A percentile compares a stretch with the other conserved stretches of the same genome.
These are phyloP conservation scores for Pseudotulostoma volvatum DNA, from an alignment of 495 filamentous ascomycete species.

Conservation along the genomic window DNA sequence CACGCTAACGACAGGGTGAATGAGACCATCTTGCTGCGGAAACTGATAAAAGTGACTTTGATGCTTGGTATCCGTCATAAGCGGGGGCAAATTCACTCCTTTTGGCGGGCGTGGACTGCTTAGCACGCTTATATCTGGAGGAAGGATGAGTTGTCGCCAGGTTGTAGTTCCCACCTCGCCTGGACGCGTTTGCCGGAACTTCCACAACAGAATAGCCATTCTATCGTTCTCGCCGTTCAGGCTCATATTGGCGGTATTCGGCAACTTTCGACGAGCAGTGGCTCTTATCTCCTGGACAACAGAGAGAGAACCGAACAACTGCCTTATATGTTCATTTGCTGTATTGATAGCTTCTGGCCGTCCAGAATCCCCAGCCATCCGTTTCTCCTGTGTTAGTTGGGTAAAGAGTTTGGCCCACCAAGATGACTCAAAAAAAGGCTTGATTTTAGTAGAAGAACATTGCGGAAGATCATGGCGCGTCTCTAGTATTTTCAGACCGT, in stretches of 20 bases:
- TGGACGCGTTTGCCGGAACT: slow-evolving; percentile 30
- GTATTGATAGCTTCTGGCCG: slow-evolving; percentile 18
- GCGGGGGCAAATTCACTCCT: slow-evolving; percentile 25
- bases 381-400: slow-evolving; percentile 23
- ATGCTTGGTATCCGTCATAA: slow-evolving; percentile 24
- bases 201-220: slow-evolving; percentile 38
- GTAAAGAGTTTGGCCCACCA: slow-evolving; percentile 36
- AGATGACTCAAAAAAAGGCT: slow-evolving; percentile 29
- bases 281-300: slow-evolving; percentile 36
- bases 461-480: slow-evolving; percentile 21
- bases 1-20: slow-evolving; percentile 8
- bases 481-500: slow-evolving; percentile 19
- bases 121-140: slow-evolving; percentile 21
- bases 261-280: slow-evolving; percentile 16
- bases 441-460: slow-evolving; percentile 26
- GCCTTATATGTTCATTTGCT: slow-evolving; percentile 22
- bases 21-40: slow-evolving; percentile 19
- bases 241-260: slow-evolving; percentile 9
- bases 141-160: slow-evolving; percentile 34
- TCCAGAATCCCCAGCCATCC: slow-evolving; percentile 20
- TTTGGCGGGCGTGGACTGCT: slow-evolving; percentile 21
- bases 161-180: slow-evolving; percentile 33
- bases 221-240: slow-evolving; percentile 22
- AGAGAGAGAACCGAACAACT: slow-evolving; percentile 27
- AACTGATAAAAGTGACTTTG: slow-evolving; percentile 21